Base-by-base conservation (phyloP, 169 alveolate genomes). In the Plasmodium gonderi region DNA sequence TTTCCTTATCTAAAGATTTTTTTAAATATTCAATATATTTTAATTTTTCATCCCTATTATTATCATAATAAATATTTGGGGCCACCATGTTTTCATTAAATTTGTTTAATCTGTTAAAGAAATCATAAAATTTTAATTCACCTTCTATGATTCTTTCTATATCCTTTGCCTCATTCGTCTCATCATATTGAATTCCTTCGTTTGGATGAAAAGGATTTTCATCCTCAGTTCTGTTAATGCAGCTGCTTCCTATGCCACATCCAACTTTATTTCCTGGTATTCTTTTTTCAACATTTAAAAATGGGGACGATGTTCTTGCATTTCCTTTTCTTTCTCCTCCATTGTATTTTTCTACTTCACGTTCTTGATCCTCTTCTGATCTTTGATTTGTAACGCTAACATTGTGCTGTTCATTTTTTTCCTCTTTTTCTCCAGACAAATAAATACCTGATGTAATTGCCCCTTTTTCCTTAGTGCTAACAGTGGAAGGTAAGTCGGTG, bases 51-150 rank as follows among this genome's bases (percentile, higher is more conserved):
- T 36, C 90, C 38, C 90, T 90, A 68, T 14, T 44, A 68, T 14
- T 44, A 14, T 74, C 90, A 7, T 77, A 49, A 17, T 49, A 65
- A 9, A 2, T 64, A 26, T 72, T 65, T 8, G 90, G 77, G 3
- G 74, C 45, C 36, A 90, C 9, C 44, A 90, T 77, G 38, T 90
- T 64, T 5, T 90, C 94, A 42, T 76, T 90, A 17, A 79, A 11
- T 3, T 78, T 78, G 26, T 90, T 90, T 36, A 90, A 49, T 77
- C 44, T 44, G 54, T 90, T 90, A 31, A 77, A 90, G 23, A 90
- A 42, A 23, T 90, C 94, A 31, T 64, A 76, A 33, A 44, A 44
- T 78, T 90, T 76, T 20, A 90, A 29, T 36, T 90, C 94, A 5
- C 74, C 40, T 12, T 90, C 91, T 26, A 90, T 60, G n/a, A 51